A percentile compares a stretch with the other conserved stretches of the same genome.
Evolutionary conservation across 768 basidiomycete genomes (phyloP).

Genomic region (Clavaria fumosa): DNA sequence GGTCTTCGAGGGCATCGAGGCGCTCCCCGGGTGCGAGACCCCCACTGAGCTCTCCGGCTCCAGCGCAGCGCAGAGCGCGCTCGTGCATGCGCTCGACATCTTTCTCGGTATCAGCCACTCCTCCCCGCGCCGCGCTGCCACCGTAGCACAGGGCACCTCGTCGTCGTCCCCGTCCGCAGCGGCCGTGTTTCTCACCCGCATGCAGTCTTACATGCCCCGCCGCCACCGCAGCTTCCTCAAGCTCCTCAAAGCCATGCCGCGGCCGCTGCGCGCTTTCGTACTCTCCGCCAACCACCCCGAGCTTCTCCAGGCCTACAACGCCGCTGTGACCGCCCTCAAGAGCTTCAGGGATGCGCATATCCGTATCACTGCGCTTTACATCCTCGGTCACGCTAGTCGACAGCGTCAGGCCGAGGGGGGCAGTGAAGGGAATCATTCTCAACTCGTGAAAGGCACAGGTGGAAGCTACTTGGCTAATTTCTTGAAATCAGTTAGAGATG

Average conservation of each 20-base stretch:
- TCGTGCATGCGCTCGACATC: slow-evolving; percentile 62
- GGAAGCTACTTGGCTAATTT: slow-evolving; percentile 70
- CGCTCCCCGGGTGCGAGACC: slow-evolving; percentile 23
- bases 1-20: slow-evolving; percentile 44
- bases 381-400: slow-evolving; percentile 52
- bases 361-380: slow-evolving; percentile 60
- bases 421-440: slow-evolving; percentile 9
- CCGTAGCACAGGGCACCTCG: slow-evolving; percentile 10
- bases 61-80: slow-evolving; percentile 70
- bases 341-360: slow-evolving; percentile 70
- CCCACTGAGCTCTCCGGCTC: slow-evolving; percentile 62
- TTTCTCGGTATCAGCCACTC: slow-evolving; percentile 58
- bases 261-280: slow-evolving; percentile 49
- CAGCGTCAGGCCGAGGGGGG: slow-evolving; percentile 16
- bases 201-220: slow-evolving; percentile 77
- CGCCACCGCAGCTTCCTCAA: slow-evolving; percentile 64
- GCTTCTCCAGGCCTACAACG: slow-evolving; percentile 47
- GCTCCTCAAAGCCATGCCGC: slow-evolving; percentile 46
- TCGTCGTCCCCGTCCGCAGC: slow-evolving; percentile 16
- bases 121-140: slow-evolving; percentile 15
- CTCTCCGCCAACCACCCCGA: slow-evolving; percentile 16
- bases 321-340: slow-evolving; percentile 51
- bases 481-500: slow-evolving; percentile 58
- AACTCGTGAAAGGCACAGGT: slow-evolving; percentile 53
- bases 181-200: slow-evolving; percentile 53